Conservation (phyloP, 1,284 basidiomycete species). For the Cryptococcus wingfieldii region DNA sequence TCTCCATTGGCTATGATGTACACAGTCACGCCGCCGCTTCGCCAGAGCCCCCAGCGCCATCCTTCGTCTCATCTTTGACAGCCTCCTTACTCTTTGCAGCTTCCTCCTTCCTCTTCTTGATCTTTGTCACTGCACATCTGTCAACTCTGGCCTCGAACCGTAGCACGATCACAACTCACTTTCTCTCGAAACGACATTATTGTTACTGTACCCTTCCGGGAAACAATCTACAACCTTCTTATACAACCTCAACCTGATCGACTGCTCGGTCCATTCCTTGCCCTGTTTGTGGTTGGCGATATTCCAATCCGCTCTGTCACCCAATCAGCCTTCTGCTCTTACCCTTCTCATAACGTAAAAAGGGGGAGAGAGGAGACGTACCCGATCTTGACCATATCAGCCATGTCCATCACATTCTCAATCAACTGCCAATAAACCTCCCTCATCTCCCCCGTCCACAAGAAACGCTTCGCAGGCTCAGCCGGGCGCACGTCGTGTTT, state of each 20-base stretch:
- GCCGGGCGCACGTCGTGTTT: slow-evolving; percentile 13
- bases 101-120: slow-evolving; percentile 2
- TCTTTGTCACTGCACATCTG: not conserved
- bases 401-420: slow-evolving; percentile 36
- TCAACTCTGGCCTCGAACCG: not conserved
- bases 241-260: slow-evolving; percentile 30
- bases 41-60: not conserved
- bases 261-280: slow-evolving; percentile 21
- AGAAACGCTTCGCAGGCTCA: slow-evolving; percentile 27
- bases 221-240: slow-evolving; percentile 35
- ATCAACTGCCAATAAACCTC: slow-evolving; percentile 39
- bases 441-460: slow-evolving; percentile 34
- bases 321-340: not conserved
- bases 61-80: not conserved
- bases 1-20: too few relatives aligned
- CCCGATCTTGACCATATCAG: slow-evolving; percentile 33
- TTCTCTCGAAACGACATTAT: slow-evolving; percentile 27
- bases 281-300: slow-evolving; percentile 10
- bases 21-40: not conserved
- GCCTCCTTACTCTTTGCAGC: not conserved
- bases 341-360: not conserved
- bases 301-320: slow-evolving; percentile 21
- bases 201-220: slow-evolving; percentile 40
- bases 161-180: slow-evolving; percentile 22
- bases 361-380: slow-evolving; percentile 12